These are phyloP conservation scores for Cladophialophora yegresii DNA, from an alignment of 2,329 filamentous ascomycete species.

Conservation along the genomic window DNA sequence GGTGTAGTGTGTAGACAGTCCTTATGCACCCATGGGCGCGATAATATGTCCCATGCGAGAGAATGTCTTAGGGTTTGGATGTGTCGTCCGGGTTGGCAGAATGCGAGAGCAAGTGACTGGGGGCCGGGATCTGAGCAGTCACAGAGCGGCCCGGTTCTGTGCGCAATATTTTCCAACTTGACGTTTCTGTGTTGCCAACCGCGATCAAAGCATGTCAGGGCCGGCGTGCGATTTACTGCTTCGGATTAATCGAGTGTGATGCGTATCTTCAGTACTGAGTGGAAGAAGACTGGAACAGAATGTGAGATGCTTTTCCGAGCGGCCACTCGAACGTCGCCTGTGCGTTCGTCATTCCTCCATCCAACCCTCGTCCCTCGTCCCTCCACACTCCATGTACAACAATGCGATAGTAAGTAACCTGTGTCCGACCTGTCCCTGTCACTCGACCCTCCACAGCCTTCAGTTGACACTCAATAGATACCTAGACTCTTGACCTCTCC, in stretches of 20 bases:
- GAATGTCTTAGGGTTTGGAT: no score
- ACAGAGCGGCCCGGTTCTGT: slow-evolving; percentile 8
- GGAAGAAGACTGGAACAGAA: background rate
- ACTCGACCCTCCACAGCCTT: slow-evolving; percentile 1
- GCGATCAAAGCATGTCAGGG: slow-evolving; percentile 21
- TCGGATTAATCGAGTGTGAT: background rate
- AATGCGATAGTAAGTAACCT: background rate
- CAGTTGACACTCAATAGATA: background rate
- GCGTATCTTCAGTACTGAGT: background rate
- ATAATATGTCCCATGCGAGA: slow-evolving; percentile 9
- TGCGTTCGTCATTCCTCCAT: background rate
- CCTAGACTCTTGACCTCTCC: background rate
- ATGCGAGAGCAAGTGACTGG: slow-evolving; percentile 2
- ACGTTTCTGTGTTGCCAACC: slow-evolving; percentile 24
- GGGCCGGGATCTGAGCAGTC: slow-evolving; percentile 12
- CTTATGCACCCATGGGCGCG: background rate
- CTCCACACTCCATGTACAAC: slow-evolving; percentile 4
- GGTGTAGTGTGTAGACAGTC: slow-evolving; percentile 5
- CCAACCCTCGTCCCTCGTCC: background rate
- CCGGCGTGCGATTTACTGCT: slow-evolving; percentile 14
- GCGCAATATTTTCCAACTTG: slow-evolving; percentile 11
- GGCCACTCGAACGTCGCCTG: background rate
- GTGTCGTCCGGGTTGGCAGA: slow-evolving; percentile 10
- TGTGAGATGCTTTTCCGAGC: background rate
- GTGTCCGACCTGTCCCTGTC: slow-evolving; percentile 2